Conservation (phyloP, 495 filamentous ascomycete species). For the Neurospora tetraspora region DNA sequence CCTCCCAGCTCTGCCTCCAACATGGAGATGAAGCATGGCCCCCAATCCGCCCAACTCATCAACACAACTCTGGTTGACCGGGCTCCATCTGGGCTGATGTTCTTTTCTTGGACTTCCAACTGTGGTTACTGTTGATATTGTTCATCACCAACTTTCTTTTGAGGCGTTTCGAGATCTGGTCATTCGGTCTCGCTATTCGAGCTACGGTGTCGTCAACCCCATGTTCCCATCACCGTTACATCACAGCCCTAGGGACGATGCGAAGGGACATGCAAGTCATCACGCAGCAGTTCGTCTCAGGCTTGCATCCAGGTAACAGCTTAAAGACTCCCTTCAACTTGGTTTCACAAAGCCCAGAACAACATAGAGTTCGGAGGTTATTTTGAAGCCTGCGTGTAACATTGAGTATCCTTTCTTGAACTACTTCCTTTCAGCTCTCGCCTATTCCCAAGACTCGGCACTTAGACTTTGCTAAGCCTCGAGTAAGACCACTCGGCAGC, state of each 20-base stretch:
- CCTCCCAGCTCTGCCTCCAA: conserved; percentile 8
- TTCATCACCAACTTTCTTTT: not conserved
- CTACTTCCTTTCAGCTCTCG: not conserved
- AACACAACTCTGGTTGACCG: not conserved
- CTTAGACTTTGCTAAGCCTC: not conserved
- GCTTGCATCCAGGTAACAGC: not conserved
- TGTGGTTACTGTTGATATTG: not conserved
- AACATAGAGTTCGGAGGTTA: not conserved
- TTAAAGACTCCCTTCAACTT: not conserved
- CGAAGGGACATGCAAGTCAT: not conserved
- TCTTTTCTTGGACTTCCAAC: not conserved
- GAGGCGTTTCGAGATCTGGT: not conserved
- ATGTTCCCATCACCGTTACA: not conserved
- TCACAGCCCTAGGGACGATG: not conserved
- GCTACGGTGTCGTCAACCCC: not conserved
- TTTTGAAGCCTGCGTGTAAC: not conserved
- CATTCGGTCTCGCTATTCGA: conserved; percentile 1
- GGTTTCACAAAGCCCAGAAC: not conserved
- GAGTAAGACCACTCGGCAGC: not conserved
- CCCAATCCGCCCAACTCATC: conserved; percentile 10
- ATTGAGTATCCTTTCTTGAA: not conserved
- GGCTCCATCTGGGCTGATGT: not conserved
- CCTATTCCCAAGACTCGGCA: not conserved
- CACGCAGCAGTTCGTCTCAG: not conserved
- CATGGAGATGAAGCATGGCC: conserved; percentile 6